Conservation (phyloP, 805 yeast species). For the Torulaspora gathmanii region DNA sequence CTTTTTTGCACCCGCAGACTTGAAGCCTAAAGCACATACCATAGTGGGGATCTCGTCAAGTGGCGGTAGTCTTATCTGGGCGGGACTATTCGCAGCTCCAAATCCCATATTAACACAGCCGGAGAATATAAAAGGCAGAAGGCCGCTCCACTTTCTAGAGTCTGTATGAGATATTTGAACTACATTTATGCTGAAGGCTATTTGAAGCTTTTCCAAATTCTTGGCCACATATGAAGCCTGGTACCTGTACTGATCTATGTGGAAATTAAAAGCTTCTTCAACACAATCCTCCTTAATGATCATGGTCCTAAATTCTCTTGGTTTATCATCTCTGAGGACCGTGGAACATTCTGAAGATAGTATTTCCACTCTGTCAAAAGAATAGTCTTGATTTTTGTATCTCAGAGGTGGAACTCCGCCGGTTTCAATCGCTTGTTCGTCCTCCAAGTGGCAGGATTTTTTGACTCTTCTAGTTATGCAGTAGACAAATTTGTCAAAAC, state of each 20-base stretch:
- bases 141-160: slow-evolving; percentile 16
- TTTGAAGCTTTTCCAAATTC: background rate
- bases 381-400: slow-evolving; percentile 3
- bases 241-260: slow-evolving; percentile 2
- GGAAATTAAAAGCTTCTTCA: slow-evolving; percentile 3
- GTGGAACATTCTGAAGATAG: slow-evolving; percentile 8
- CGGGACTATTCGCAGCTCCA: background rate
- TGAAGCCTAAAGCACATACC: slow-evolving; percentile 23
- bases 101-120: slow-evolving; percentile 1
- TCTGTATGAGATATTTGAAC: slow-evolving; percentile 12
- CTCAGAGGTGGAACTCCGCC: slow-evolving; percentile 1
- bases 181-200: slow-evolving; percentile 10
- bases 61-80: slow-evolving; percentile 6
- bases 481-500: slow-evolving; percentile 9
- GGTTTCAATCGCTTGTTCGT: slow-evolving; percentile 7
- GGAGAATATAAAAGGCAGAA: slow-evolving; percentile 15
- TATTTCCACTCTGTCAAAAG: slow-evolving; percentile 3
- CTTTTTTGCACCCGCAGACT: background rate
- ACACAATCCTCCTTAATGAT: slow-evolving; percentile 5
- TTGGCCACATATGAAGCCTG: slow-evolving; percentile 8
- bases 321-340: background rate
- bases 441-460: background rate
- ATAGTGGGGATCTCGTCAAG: slow-evolving; percentile 14
- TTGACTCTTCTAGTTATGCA: slow-evolving; percentile 9
- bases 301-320: slow-evolving; percentile 3